phyloP scores from a whole-genome alignment of 176 grass and related monocot genomes.

The Cenchrus purpureus region DNA sequence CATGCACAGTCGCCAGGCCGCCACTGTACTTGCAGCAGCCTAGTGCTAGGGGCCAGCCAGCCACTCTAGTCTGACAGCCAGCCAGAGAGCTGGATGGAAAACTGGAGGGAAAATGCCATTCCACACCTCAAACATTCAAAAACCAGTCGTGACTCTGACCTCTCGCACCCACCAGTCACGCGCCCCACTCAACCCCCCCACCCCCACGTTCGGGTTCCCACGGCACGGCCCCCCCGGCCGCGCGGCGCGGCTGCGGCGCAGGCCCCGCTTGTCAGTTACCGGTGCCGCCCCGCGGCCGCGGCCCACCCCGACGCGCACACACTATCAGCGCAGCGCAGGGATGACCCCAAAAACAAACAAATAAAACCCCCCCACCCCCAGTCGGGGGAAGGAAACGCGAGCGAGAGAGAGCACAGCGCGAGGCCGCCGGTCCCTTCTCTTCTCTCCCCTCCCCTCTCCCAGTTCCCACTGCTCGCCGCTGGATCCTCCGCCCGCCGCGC shows the following conservation, averaged over 20 bases:
- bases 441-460: too few species aligned
- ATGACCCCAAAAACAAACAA: conserved; percentile 22
- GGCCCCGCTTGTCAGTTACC: conserved; percentile 35
- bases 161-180: background rate
- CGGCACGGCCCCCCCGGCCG: background rate
- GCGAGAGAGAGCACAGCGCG: background rate
- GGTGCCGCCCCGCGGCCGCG: background rate
- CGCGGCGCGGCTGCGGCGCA: background rate
- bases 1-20: background rate
- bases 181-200: background rate
- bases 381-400: background rate
- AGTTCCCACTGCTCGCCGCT: conserved; percentile 11
- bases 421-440: conserved; percentile 22
- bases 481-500: conserved; percentile 32
- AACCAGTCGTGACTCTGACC: background rate
- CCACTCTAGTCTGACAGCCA: background rate
- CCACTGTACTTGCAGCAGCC: background rate
- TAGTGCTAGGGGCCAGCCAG: too few species aligned
- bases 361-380: background rate
- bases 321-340: background rate
- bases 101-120: conserved; percentile 23
- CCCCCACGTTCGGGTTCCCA: background rate
- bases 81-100: background rate
- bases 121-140: conserved; percentile 35
- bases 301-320: background rate